These are phyloP conservation scores for Barnettozyma sp. DNA, from an alignment of 805 yeast species.

Conservation along the genomic window DNA sequence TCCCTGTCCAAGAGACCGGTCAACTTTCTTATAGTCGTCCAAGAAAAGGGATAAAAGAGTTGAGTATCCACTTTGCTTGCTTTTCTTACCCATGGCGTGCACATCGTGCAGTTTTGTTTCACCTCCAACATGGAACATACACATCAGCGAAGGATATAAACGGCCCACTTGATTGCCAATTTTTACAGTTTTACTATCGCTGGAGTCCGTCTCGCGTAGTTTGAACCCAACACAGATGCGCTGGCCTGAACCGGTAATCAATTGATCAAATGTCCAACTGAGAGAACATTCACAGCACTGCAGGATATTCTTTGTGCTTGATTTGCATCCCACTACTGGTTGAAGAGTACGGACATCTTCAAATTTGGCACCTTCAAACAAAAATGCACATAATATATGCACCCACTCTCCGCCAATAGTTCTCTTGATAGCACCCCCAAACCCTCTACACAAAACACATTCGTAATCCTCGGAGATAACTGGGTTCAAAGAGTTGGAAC, in stretches of 20 bases:
- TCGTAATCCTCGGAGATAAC: constrained; percentile 46
- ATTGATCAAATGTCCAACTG: constrained; percentile 41
- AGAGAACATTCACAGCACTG: constrained; percentile 43
- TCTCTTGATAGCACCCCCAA: constrained; percentile 46
- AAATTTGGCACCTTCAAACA: constrained; percentile 39
- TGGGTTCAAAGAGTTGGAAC: constrained; percentile 65
- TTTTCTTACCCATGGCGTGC: constrained; percentile 15
- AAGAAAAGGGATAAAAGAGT: constrained; percentile 18
- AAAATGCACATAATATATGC: constrained; percentile 66
- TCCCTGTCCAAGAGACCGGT: background rate
- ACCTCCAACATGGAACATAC: constrained; percentile 32
- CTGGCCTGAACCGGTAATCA: constrained; percentile 39
- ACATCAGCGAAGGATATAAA: constrained; percentile 37
- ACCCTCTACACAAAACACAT: constrained; percentile 52
- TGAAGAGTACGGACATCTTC: constrained; percentile 38
- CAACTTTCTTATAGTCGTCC: constrained; percentile 17
- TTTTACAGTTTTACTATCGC: constrained; percentile 19
- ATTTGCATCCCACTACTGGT: constrained; percentile 35
- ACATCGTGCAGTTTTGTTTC: constrained; percentile 22
- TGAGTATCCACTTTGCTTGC: constrained; percentile 8
- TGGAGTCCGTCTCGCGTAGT: constrained; percentile 1
- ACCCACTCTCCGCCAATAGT: constrained; percentile 67
- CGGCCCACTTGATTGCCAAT: constrained; percentile 30
- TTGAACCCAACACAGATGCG: constrained; percentile 49
- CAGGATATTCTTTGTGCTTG: constrained; percentile 40